Base-by-base conservation (phyloP, 129 eudicot species). In the Gnaphalium uliginosum region DNA sequence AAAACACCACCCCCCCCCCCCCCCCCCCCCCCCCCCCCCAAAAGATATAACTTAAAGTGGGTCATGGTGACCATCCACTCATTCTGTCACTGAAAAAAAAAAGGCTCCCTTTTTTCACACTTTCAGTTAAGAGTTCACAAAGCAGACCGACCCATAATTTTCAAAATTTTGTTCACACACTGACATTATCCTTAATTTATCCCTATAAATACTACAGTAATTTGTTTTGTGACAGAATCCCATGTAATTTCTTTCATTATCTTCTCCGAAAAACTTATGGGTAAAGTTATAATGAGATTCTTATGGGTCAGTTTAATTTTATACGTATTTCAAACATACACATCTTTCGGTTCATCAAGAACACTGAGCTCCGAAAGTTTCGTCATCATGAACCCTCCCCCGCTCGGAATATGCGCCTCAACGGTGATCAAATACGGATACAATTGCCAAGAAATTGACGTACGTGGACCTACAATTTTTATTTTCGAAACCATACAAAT, bases 371-470 rank as follows among this genome's bases (percentile, higher is more conserved):
- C 51, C 2, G 41, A 71, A 35, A 48, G 23, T 56, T 10, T 13
- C 21, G 26, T 58, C 63, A 71, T 73, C 51, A 66, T 14, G 27
- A 72, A 33, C 54, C 79, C 85, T 35, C 73, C 86, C 2, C 74
- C 81, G 51, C 68, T 64, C 2, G 94, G 94, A 4, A 41, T 85
- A 33, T 91, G 97, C 60, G 82, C 86, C 23, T 73, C 79, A 18
- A 84, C 89, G 4, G 87, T 82, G 6, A 26, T 68, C 43, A 57
- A 50, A 64, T 84, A 86, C 25, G 97, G 94, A 39, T 91, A 91
- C 71, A 81, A 84, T 60, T 91, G 97, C 76, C 83, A 80, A 19
- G 97, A 91, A 73, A 79, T 79, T 76, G 84, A 86, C 29, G 89
- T 86, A 73, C n/a, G 70, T 7, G 5, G n/a, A 35, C 19, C 58